phyloP scores from a whole-genome alignment of 108 stramenopile genomes.

The Pseudonitzschia multistriata region DNA sequence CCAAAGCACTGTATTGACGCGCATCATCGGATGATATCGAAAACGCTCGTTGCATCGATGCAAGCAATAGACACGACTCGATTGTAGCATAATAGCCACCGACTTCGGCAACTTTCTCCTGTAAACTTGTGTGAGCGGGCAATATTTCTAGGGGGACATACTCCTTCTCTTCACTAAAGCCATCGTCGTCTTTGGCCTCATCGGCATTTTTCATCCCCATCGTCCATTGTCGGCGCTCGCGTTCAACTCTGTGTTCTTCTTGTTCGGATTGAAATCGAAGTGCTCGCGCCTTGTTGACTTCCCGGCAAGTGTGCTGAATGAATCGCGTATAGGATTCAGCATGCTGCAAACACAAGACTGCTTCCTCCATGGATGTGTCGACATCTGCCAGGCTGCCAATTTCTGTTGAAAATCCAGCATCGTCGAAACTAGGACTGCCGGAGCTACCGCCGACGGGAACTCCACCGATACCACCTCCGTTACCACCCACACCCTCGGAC shows the following conservation, averaged over 20 bases:
- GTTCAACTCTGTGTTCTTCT: slow-evolving; percentile 40
- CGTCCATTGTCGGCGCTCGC: slow-evolving; percentile 45
- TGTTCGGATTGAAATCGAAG: slow-evolving; percentile 51
- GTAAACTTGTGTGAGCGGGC: slow-evolving; percentile 68
- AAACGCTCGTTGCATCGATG: slow-evolving; percentile 84
- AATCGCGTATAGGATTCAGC: slow-evolving; percentile 91
- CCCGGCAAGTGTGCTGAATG: slow-evolving; percentile 73
- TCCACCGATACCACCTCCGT: slow-evolving; percentile 5
- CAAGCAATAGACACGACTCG: slow-evolving; percentile 77
- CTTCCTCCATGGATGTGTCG: slow-evolving; percentile 88
- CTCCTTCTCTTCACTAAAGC: slow-evolving; percentile 36
- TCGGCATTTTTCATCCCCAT: slow-evolving; percentile 37
- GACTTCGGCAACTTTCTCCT: slow-evolving; percentile 74
- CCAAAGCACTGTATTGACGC: slow-evolving; percentile 32
- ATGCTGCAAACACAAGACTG: slow-evolving; percentile 85
- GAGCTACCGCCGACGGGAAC: slow-evolving; percentile 12
- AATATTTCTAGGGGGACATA: slow-evolving; percentile 54
- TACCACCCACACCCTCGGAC: slow-evolving; percentile 2
- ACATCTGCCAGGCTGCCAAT: slow-evolving; percentile 81
- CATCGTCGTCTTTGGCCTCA: slow-evolving; percentile 27
- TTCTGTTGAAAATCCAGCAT: slow-evolving; percentile 65
- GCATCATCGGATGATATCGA: slow-evolving; percentile 25
- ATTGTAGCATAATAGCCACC: slow-evolving; percentile 77
- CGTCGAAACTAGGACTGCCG: slow-evolving; percentile 24
- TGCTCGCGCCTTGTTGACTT: slow-evolving; percentile 73